phyloP scores from a whole-genome alignment of 2,329 filamentous ascomycete species.

The Exophiala calicioides region DNA sequence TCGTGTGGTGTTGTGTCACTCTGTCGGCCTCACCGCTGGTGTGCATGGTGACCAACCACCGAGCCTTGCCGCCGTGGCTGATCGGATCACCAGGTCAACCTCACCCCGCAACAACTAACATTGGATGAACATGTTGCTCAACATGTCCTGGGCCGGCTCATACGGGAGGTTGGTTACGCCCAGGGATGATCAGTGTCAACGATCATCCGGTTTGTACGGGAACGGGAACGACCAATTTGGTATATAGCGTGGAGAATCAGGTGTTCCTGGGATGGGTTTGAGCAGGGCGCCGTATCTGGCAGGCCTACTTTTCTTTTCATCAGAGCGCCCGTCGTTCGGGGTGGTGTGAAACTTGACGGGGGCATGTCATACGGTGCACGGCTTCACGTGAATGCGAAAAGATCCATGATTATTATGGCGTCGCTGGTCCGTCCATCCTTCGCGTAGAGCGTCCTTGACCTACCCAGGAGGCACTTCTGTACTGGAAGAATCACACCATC shows the following conservation, averaged over 20 bases:
- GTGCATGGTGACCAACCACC: background rate
- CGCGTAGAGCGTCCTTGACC: no score
- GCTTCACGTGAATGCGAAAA: no score
- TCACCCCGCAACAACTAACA: slow-evolving; percentile 8
- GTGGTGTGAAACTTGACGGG: no score
- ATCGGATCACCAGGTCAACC: slow-evolving; percentile 24
- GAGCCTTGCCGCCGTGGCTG: slow-evolving; percentile 21
- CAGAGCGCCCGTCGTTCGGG: no score
- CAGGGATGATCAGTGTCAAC: background rate
- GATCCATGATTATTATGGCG: no score
- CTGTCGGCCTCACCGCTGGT: slow-evolving; percentile 7
- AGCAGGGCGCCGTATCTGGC: no score
- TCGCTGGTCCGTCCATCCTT: no score
- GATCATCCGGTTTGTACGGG: background rate
- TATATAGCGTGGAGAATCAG: background rate
- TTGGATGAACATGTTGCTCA: slow-evolving; percentile 8
- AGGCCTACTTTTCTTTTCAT: no score
- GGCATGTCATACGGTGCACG: no score
- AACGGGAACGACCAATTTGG: background rate
- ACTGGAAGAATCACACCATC: no score
- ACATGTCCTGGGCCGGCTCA: background rate
- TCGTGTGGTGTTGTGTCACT: background rate
- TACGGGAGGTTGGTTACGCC: background rate
- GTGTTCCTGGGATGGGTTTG: background rate
- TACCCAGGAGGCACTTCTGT: no score